These are phyloP conservation scores for Amyloporia xantha DNA, from an alignment of 768 basidiomycete genomes.

Conservation along the genomic window DNA sequence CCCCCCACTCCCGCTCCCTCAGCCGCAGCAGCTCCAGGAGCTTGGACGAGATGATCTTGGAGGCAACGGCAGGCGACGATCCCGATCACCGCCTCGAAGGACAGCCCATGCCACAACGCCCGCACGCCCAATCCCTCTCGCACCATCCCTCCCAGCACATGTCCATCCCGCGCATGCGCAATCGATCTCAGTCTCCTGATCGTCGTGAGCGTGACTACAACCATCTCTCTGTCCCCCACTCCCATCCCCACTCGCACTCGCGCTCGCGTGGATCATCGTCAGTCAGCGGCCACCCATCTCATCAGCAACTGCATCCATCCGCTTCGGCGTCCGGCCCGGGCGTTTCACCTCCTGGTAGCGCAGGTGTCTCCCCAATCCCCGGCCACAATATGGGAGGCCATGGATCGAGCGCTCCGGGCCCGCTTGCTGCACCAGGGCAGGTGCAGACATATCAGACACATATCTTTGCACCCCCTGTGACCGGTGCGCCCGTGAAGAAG, in stretches of 20 bases:
- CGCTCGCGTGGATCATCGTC: slow-evolving; percentile 12
- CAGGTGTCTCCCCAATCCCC: slow-evolving; percentile 12
- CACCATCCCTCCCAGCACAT: slow-evolving; percentile 23
- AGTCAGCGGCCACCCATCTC: background rate
- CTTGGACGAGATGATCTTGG: slow-evolving; percentile 44
- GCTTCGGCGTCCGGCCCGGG: slow-evolving; percentile 4
- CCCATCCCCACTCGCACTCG: background rate
- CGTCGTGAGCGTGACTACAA: slow-evolving; percentile 4
- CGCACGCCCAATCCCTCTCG: slow-evolving; percentile 21
- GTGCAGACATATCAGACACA: slow-evolving; percentile 52
- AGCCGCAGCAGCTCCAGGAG: slow-evolving; percentile 29
- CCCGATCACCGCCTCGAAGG: slow-evolving; percentile 17
- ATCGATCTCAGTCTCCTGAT: slow-evolving; percentile 17
- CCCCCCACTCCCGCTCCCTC: slow-evolving; percentile 30
- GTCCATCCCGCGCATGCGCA: slow-evolving; percentile 11
- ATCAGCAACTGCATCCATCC: slow-evolving; percentile 11
- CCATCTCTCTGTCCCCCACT: slow-evolving; percentile 14
- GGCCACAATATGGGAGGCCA: slow-evolving; percentile 14
- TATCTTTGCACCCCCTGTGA: slow-evolving; percentile 68
- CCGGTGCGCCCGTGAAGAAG: slow-evolving; percentile 68
- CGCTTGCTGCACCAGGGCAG: slow-evolving; percentile 29
- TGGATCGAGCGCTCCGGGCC: slow-evolving; percentile 20
- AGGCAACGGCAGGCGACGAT: slow-evolving; percentile 35
- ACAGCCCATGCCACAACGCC: slow-evolving; percentile 22
- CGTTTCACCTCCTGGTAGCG: background rate